Evolutionary conservation across 208 protist species (phyloP), one percentile per base, ranked within the genome.

Genomic region (Zelonia costaricensis): DNA sequence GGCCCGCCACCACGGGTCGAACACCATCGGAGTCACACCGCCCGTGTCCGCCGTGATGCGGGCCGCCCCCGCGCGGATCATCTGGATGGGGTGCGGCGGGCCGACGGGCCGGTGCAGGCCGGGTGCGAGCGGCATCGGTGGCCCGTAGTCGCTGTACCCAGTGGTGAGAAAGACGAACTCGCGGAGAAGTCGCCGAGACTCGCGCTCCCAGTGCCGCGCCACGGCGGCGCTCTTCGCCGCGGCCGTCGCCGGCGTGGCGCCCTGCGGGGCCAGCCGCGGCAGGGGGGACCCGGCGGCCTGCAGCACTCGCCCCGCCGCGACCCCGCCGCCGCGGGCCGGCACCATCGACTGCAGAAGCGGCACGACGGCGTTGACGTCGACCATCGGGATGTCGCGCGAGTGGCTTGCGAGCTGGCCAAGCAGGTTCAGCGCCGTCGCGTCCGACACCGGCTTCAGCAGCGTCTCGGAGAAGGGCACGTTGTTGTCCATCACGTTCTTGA

Each of bases 1-100:
- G 8, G 78, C 81, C 40, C 86, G 84, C 86, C 90, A 95, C 86
- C 90, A 95, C 25, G 83, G 75, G 44, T 95, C 89, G 61, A 95
- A 93, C 52, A 85, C 89, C n/a, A 85, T 55, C 18, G 89, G 89
- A 13, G 74, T 60, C 2, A 68, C 40, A n/a, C 46, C 44, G 18
- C 67, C 60, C 58, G 44, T 45, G 36, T 91, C 86, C 4, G 38
- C 31, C 40, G 59, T 22, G 33, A 95, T 84, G 18, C 61, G 46
- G 1, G 71, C 40, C 9, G 67, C 45, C 3, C 86, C 78, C 1
- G 78, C 76, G 16, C 57, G 46, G 18, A 95, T 62, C 15, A 82
- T 53, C 5, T 74, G 66, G 12, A 69, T 51, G n/a, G 82, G 70
- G 73, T 87, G 69, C 18, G 62, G 62, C 1, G 82, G 79, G 4